Conservation (phyloP, 371 early-diverging fungal species). For the Fennellomyces sp. region DNA sequence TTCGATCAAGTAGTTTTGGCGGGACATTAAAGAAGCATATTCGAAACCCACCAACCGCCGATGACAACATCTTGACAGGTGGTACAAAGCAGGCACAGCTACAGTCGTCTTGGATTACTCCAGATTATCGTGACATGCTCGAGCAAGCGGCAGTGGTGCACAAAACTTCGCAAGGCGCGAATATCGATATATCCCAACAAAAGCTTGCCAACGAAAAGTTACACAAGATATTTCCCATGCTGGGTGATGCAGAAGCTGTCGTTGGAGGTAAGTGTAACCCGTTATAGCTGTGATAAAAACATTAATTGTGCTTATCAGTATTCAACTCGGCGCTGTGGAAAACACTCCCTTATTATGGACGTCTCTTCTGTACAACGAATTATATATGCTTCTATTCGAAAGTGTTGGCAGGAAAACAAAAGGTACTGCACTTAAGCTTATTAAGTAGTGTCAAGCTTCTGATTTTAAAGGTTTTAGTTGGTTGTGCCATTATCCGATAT, state of each 20-base stretch:
- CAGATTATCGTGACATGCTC: background rate
- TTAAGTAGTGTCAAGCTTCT: constrained; percentile 2
- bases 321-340: constrained; percentile 40
- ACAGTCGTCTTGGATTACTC: constrained; percentile 7
- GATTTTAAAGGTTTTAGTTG: constrained; percentile 9
- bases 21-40: background rate
- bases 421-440: too few relatives aligned
- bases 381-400: constrained; percentile 69
- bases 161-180: constrained; percentile 3
- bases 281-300: too few relatives aligned
- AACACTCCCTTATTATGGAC: constrained; percentile 62
- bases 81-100: background rate
- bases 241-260: constrained; percentile 54
- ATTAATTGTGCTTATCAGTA: too few relatives aligned
- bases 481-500: constrained; percentile 45
- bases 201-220: constrained; percentile 35
- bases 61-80: background rate
- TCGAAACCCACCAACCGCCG: background rate
- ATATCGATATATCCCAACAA: constrained; percentile 20
- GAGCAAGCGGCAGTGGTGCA: background rate
- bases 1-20: constrained; percentile 11
- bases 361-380: constrained; percentile 62
- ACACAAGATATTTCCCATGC: constrained; percentile 52
- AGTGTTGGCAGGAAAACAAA: constrained; percentile 56
- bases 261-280: constrained; percentile 55